These are phyloP conservation scores for Clavispora carvajalis DNA, from an alignment of 805 yeast genomes.

Conservation along the genomic window DNA sequence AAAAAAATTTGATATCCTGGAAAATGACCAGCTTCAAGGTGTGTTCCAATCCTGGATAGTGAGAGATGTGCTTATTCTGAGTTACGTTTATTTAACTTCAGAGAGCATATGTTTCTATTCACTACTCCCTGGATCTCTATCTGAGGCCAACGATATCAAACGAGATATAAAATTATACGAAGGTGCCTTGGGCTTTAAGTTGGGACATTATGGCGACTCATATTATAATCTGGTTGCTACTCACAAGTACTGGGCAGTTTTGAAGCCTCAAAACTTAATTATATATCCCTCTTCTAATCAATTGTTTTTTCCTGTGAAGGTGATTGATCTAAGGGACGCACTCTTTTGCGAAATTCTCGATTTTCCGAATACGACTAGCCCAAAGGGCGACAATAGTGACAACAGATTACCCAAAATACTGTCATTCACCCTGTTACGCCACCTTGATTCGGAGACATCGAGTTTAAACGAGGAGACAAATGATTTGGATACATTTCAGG, in stretches of 20 bases:
- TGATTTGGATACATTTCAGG: slow-evolving; percentile 23
- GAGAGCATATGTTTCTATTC: slow-evolving; percentile 70
- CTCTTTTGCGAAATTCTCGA: slow-evolving; percentile 48
- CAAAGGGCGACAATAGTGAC: background rate
- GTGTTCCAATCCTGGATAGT: slow-evolving; percentile 76
- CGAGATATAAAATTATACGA: slow-evolving; percentile 21
- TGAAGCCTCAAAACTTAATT: slow-evolving; percentile 63
- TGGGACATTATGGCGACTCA: slow-evolving; percentile 35
- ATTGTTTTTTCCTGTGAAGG: slow-evolving; percentile 74
- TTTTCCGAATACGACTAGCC: background rate
- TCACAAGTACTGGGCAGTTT: slow-evolving; percentile 73
- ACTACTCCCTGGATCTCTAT: slow-evolving; percentile 48
- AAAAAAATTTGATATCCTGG: slow-evolving; percentile 39
- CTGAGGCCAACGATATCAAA: slow-evolving; percentile 7
- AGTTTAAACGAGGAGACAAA: slow-evolving; percentile 11
- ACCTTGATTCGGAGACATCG: slow-evolving; percentile 9
- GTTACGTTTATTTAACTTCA: slow-evolving; percentile 71
- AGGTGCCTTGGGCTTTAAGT: slow-evolving; percentile 36
- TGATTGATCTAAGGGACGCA: slow-evolving; percentile 67
- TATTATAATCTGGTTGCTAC: slow-evolving; percentile 29
- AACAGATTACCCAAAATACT: background rate
- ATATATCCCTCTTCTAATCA: slow-evolving; percentile 70
- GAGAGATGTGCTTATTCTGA: slow-evolving; percentile 79
- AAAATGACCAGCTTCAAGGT: slow-evolving; percentile 50
- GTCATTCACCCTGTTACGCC: background rate